Percentiles rank a stretch among this genome's conserved stretches.
phyloP scores from a whole-genome alignment of 805 yeast species.

The Cyberlindnera saturnus region DNA sequence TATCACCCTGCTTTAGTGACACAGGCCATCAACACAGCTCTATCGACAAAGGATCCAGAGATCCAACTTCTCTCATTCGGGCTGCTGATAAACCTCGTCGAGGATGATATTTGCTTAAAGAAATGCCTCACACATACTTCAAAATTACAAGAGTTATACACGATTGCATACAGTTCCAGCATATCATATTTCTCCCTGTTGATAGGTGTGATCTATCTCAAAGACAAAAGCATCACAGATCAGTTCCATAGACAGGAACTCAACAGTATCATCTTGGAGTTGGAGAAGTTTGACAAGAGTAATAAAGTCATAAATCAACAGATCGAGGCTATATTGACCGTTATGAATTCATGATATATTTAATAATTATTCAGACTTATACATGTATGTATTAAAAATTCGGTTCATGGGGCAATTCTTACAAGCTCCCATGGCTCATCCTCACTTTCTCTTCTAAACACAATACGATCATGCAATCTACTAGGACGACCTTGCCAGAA shows the following conservation, averaged over 20 bases:
- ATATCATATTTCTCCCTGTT: slow-evolving; percentile 15
- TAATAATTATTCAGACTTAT: background rate
- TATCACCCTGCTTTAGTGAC: background rate
- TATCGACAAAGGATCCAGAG: slow-evolving; percentile 4
- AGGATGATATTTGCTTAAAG: slow-evolving; percentile 6
- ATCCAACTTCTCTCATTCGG: slow-evolving; percentile 18
- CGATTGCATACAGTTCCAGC: background rate
- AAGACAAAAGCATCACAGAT: background rate
- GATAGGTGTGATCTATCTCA: slow-evolving; percentile 11
- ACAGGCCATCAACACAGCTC: background rate
- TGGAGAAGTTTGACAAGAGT: slow-evolving; percentile 14
- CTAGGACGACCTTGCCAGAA: slow-evolving; percentile 96
- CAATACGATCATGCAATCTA: slow-evolving; percentile 85
- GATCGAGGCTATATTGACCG: slow-evolving; percentile 10
- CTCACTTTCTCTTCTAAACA: slow-evolving; percentile 52
- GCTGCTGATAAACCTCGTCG: slow-evolving; percentile 17
- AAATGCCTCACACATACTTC: background rate
- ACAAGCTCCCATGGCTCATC: slow-evolving; percentile 53
- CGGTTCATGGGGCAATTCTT: slow-evolving; percentile 62
- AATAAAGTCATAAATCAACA: slow-evolving; percentile 10
- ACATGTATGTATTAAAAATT: background rate
- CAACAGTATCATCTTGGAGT: slow-evolving; percentile 6
- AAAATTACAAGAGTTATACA: slow-evolving; percentile 9
- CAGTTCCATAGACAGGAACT: slow-evolving; percentile 15
- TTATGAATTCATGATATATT: background rate